Base-by-base conservation (phyloP, 2,329 filamentous ascomycete genomes). In the Pyrenophora seminiperda region DNA sequence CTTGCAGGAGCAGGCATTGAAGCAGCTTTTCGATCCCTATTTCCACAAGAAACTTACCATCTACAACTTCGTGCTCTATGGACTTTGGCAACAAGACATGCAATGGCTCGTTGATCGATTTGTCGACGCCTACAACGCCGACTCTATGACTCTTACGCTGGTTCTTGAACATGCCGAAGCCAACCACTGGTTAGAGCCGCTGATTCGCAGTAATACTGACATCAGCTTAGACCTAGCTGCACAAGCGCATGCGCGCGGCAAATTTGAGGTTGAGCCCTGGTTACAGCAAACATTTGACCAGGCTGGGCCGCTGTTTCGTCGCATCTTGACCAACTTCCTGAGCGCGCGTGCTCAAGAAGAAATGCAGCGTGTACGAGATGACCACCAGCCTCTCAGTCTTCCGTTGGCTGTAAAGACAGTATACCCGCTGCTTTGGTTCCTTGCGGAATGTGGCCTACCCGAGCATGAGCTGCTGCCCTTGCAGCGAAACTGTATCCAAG, bases 141-240 rank as follows among this genome's bases (percentile, higher is more conserved):
- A 89, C 61, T 86, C 85, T 2, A 83, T 86, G 49, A 82, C 87
- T 41, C 79, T 92, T 30, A 81, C 83, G 3, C 75, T 84, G 13
- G 88, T 93, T 29, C 85, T 90, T 56, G 88, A 95, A 41, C 90
- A 95, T 66, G 90, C 91, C 6, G 77, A 88, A 29, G 86, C 89
- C 63, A 89, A 94, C 64, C 83, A 83, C 31, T 97, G 93, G 93
- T 80, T 96, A 4, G 88, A 93, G 47, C 85, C 90, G 44, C 78
- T 97, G 17, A 84, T 92, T 14, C 86, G 87, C 56, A 82, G 91
- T 32, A 85, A 86, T 4, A 96, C 88, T 62, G 90, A 90, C 0
- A 90, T 97, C 66, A 90, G 90, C 7, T 82, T 96, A 51, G 93
- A 97, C 68, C 82, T 97, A 38, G 89, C 90, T 13, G 90, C 91